These are phyloP conservation scores for Grosmannia serpens DNA, from an alignment of 2,329 filamentous ascomycete species.

Conservation along the genomic window DNA sequence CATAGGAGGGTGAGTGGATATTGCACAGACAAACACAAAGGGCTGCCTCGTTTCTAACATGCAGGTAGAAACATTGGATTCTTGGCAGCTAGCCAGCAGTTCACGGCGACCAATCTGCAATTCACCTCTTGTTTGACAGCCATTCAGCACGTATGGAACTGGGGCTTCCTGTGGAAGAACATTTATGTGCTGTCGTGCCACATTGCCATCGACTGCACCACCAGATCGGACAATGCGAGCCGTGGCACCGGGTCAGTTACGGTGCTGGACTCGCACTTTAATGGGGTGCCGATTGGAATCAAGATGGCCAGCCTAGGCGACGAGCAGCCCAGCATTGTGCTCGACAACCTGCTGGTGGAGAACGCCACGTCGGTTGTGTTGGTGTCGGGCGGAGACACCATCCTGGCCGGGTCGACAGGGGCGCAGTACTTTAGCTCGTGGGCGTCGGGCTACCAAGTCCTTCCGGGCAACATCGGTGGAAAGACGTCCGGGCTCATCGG, in stretches of 20 bases:
- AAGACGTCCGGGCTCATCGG: slow-evolving; percentile 33
- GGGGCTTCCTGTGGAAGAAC: slow-evolving; percentile 60
- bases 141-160: slow-evolving; percentile 62
- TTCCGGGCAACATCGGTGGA: slow-evolving; percentile 19
- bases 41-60: too few species aligned
- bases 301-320: slow-evolving; percentile 35
- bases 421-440: slow-evolving; percentile 35
- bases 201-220: slow-evolving; percentile 27
- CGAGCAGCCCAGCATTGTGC: slow-evolving; percentile 24
- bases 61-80: too few species aligned
- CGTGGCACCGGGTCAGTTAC: slow-evolving; percentile 57
- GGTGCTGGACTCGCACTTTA: slow-evolving; percentile 61
- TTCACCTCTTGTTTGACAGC: slow-evolving; percentile 55
- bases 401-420: slow-evolving; percentile 32
- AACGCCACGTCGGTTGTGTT: slow-evolving; percentile 29
- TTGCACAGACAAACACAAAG: too few species aligned
- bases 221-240: slow-evolving; percentile 21
- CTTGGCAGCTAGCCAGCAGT: slow-evolving; percentile 58
- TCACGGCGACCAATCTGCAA: slow-evolving; percentile 54
- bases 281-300: slow-evolving; percentile 55
- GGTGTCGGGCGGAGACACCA: slow-evolving; percentile 31
- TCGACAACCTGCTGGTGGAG: slow-evolving; percentile 34
- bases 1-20: slow-evolving; percentile 46
- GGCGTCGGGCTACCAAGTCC: slow-evolving; percentile 55
- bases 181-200: neutral